Base-by-base conservation (phyloP, 176 grass and related monocot species). In the Aechmea fasciata region DNA sequence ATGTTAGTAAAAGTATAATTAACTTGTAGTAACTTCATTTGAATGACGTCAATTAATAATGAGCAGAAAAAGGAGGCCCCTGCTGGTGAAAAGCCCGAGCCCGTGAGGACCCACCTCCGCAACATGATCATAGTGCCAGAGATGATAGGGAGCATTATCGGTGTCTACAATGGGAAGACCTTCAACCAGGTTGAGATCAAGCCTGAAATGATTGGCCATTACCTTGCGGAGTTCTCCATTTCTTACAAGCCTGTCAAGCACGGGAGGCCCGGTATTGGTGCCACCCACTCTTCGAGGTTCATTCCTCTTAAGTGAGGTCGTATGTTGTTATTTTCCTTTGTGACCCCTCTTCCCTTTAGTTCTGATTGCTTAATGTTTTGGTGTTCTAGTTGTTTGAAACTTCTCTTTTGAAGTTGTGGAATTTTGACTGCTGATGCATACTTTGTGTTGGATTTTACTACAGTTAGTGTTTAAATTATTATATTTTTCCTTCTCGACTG, bases 221-320 rank as follows among this genome's bases (percentile, higher is more conserved):
- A 91, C 79, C 74, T 91, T 0, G 88, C 84, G 0, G 88, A 91
- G 47, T 87, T 87, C 70, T 91, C 89, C 19, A 82, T 91, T 73
- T 82, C 79, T 3, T 91, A 91, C 73, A 91, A 91, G 76, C 85
- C 89, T n/a, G 84, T 91, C 29, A 91, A 91, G 85, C 89, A 91
- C 13, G 85, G 89, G 9, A 91, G 89, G 82, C 79, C 89, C 0
- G 89, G 89, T 85, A 91, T 91, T 6, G 89, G 84, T 80, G 89
- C 89, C 13, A 91, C 89, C 15, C 84, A 91, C 82, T 91, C 89
- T 0, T 91, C 89, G 1, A 55, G 89, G 69, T 91, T 91, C 75
- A 91, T 91, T 73, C 89, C 84, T 19, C 82, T 91, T 19, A 91
- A 91, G 86, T 88, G 78, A 88, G 48, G n/a, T 24, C 22, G 2